phyloP scores from a whole-genome alignment of 2,329 filamentous ascomycete genomes.

The Pseudogymnoascus sp. region DNA sequence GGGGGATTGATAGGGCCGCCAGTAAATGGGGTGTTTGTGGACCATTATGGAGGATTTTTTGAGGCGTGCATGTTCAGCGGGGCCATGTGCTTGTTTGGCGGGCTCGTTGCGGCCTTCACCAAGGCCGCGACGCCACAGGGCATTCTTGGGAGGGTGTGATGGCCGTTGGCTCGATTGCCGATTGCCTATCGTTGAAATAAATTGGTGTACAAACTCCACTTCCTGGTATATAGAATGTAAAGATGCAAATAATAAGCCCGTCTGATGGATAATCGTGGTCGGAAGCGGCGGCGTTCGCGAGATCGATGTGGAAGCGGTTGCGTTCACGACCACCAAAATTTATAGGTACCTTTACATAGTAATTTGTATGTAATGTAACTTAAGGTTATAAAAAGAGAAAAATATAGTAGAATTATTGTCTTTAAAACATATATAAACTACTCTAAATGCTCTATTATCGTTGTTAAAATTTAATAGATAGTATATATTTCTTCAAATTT shows the following conservation, averaged over 20 bases:
- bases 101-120: slow-evolving; percentile 27
- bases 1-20: slow-evolving; percentile 41
- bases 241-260: background rate
- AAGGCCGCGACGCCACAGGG: slow-evolving; percentile 32
- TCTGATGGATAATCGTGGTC: no score
- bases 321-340: no score
- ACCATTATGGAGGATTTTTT: slow-evolving; percentile 32
- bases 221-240: background rate
- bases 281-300: no score
- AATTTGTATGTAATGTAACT: no score
- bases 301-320: no score
- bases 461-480: no score
- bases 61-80: slow-evolving; percentile 31
- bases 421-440: no score
- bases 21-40: slow-evolving; percentile 37
- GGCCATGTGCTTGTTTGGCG: slow-evolving; percentile 29
- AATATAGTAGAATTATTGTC: no score
- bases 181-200: background rate
- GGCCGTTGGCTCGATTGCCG: background rate
- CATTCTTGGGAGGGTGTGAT: slow-evolving; percentile 28
- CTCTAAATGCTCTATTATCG: no score
- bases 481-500: no score
- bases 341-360: no score
- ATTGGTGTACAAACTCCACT: background rate
- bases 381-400: no score